Conservation (phyloP, 331 rosid genomes). For the Quercus lobata region DNA sequence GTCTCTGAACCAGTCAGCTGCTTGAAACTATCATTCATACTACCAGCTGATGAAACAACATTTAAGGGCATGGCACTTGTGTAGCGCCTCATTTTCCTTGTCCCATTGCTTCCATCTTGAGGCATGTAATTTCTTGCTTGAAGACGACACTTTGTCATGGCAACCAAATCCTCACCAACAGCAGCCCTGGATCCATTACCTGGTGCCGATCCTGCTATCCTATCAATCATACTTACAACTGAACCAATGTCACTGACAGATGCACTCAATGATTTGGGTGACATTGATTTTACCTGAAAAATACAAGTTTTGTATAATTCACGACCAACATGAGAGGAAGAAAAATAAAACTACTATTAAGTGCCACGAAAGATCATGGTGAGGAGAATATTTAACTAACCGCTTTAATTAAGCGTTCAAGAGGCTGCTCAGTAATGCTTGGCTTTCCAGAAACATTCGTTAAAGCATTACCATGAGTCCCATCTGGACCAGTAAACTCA, state of each 20-base stretch:
- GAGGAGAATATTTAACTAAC: slow-evolving; percentile 51
- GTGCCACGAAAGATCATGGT: background rate
- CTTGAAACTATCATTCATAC: slow-evolving; percentile 56
- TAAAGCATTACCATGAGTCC: slow-evolving; percentile 51
- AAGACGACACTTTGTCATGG: slow-evolving; percentile 84
- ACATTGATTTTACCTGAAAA: slow-evolving; percentile 80
- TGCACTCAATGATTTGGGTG: slow-evolving; percentile 57
- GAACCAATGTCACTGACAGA: slow-evolving; percentile 81
- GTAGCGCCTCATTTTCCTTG: slow-evolving; percentile 79
- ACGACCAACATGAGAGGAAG: background rate
- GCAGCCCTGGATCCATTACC: slow-evolving; percentile 97
- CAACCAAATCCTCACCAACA: slow-evolving; percentile 93
- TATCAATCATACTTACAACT: slow-evolving; percentile 87
- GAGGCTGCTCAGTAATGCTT: slow-evolving; percentile 75
- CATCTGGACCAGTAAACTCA: slow-evolving; percentile 78
- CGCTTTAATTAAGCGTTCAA: slow-evolving; percentile 79
- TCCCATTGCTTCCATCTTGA: slow-evolving; percentile 75
- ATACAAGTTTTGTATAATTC: background rate
- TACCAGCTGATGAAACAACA: slow-evolving; percentile 63
- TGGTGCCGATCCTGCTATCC: slow-evolving; percentile 93
- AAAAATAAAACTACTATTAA: background rate
- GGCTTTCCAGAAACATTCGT: slow-evolving; percentile 63
- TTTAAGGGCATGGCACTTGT: slow-evolving; percentile 74
- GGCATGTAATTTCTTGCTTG: slow-evolving; percentile 66
- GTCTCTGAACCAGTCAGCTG: slow-evolving; percentile 50